A percentile compares a stretch with the other conserved stretches of the same genome.
Conservation (phyloP, 345 rosid genomes). For the Dovyalis caffra region DNA sequence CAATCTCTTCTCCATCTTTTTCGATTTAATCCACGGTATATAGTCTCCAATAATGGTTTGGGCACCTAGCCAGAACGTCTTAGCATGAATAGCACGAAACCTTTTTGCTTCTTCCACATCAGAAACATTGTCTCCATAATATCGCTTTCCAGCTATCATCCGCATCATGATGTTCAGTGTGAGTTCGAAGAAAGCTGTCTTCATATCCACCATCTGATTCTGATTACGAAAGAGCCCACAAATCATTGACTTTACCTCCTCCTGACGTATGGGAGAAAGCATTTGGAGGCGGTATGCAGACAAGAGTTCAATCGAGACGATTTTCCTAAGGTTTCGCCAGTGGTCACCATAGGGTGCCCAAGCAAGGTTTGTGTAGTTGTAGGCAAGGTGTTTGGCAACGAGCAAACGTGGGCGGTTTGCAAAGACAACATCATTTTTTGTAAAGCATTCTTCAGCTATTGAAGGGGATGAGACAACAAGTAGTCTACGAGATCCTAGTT, state of each 20-base stretch:
- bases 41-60: constrained; percentile 18
- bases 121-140: constrained; percentile 12
- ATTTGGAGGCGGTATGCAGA: constrained; percentile 30
- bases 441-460: constrained; percentile 32
- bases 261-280: constrained; percentile 11
- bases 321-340: constrained; percentile 34
- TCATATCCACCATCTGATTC: constrained; percentile 18
- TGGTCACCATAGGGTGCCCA: constrained; percentile 36
- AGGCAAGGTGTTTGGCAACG: constrained; percentile 28
- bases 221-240: not conserved
- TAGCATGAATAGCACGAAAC: constrained; percentile 18
- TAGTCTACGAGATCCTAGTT: constrained; percentile 27
- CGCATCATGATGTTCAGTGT: constrained; percentile 33
- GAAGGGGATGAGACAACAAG: constrained; percentile 32
- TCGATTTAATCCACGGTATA: constrained; percentile 25
- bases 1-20: constrained; percentile 11
- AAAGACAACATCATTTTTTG: constrained; percentile 33
- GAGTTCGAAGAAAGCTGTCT: constrained; percentile 27
- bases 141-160: constrained; percentile 36
- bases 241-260: constrained; percentile 22
- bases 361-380: constrained; percentile 15
- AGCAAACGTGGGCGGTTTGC: constrained; percentile 35
- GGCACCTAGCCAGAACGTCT: constrained; percentile 22
- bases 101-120: constrained; percentile 17
- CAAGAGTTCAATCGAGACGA: constrained; percentile 24